These are phyloP conservation scores for Backusella sp. DNA, from an alignment of 192 early-diverging fungal species.

Conservation along the genomic window DNA sequence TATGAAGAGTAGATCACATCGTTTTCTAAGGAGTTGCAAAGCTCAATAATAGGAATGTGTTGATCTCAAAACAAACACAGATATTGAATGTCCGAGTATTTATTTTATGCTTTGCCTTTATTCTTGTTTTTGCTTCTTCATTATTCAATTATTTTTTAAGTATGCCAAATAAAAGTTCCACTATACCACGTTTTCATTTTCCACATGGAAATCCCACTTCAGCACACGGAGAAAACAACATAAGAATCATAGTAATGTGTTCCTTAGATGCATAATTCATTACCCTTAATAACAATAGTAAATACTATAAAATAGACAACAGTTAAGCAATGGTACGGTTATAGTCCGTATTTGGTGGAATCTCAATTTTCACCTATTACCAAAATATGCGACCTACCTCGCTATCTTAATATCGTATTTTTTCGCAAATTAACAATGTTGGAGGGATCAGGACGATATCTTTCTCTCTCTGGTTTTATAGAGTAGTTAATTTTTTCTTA, in stretches of 20 bases:
- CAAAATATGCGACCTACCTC: constrained; percentile 57
- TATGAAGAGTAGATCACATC: neutral
- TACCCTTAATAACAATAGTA: neutral
- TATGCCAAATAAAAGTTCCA: neutral
- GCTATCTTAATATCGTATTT: constrained; percentile 68
- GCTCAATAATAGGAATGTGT: neutral
- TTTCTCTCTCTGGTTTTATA: constrained; percentile 6
- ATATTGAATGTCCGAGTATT: neutral
- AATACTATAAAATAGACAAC: constrained; percentile 1
- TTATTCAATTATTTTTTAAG: neutral
- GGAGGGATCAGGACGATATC: neutral
- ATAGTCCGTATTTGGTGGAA: constrained; percentile 14
- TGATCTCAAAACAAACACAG: neutral
- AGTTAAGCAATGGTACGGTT: constrained; percentile 13
- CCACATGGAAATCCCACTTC: constrained; percentile 10
- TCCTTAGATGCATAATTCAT: neutral
- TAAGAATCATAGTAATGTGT: constrained; percentile 4
- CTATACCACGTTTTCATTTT: constrained; percentile 12
- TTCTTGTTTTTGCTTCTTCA: neutral
- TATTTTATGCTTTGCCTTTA: neutral
- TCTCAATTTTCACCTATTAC: constrained; percentile 24
- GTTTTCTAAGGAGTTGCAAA: neutral
- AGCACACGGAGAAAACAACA: neutral
- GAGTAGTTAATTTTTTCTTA: neutral
- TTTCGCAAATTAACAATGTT: constrained; percentile 42